Conservation (phyloP, 1,139 yeast species). For the Candida buenavistaensis region DNA sequence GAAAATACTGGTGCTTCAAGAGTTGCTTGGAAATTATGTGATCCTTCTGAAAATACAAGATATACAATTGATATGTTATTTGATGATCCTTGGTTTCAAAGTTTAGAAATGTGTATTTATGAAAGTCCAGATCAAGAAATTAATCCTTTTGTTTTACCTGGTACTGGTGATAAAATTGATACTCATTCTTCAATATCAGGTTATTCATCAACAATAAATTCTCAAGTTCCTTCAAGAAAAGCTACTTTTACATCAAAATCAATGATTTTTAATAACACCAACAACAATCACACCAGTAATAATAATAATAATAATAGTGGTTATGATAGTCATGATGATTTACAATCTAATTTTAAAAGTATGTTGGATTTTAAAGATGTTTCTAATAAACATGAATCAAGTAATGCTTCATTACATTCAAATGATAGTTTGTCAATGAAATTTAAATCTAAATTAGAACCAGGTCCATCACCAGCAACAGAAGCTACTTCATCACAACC, state of each 20-base stretch:
- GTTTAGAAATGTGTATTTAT: constrained; percentile 60
- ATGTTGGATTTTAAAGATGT: constrained; percentile 38
- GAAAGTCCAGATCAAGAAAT: constrained; percentile 53
- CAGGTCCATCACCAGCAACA: constrained; percentile 3
- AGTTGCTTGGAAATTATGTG: constrained; percentile 75
- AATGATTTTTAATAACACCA: too few species aligned
- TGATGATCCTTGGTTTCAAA: constrained; percentile 63
- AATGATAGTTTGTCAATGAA: constrained; percentile 8
- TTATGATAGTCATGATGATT: constrained; percentile 15
- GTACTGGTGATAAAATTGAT: constrained; percentile 17
- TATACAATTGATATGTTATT: constrained; percentile 56
- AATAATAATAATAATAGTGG: constrained; percentile 5
- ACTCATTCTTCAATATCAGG: constrained; percentile 10
- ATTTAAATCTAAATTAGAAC: constrained; percentile 15
- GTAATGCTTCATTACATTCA: constrained; percentile 11
- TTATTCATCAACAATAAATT: constrained; percentile 24
- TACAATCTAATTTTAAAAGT: constrained; percentile 34
- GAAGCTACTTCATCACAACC: neutral
- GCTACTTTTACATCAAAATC: constrained; percentile 23
- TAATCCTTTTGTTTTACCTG: constrained; percentile 36
- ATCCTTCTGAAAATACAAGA: constrained; percentile 56
- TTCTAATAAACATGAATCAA: constrained; percentile 7
- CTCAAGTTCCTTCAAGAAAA: constrained; percentile 37
- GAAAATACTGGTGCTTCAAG: constrained; percentile 60
- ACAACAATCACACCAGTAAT: too few species aligned